Evolutionary conservation across 1,284 basidiomycete species (phyloP).

Genomic region (Irpex sp.): DNA sequence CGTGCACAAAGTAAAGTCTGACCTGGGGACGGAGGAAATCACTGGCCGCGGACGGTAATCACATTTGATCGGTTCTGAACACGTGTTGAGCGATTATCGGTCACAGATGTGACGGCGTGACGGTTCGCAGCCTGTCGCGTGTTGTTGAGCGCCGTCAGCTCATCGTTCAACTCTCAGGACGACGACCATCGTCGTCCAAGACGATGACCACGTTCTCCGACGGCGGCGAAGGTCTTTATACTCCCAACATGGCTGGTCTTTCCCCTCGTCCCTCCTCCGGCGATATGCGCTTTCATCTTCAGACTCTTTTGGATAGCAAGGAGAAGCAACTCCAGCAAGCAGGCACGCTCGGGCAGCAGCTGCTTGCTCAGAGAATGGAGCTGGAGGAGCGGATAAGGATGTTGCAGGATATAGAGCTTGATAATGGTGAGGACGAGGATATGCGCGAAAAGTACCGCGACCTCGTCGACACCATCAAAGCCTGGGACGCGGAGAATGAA

Average conservation of each 20-base stretch:
- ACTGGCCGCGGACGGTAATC: neutral
- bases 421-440: conserved; percentile 57
- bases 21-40: neutral
- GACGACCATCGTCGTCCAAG: conserved; percentile 16
- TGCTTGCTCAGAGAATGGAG: conserved; percentile 88
- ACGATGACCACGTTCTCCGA: conserved; percentile 35
- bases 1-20: too few relatives aligned
- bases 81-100: neutral
- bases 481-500: conserved; percentile 85
- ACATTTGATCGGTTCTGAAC: neutral
- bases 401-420: conserved; percentile 65
- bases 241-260: conserved; percentile 17
- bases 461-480: conserved; percentile 71
- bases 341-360: conserved; percentile 85
- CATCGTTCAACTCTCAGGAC: conserved; percentile 21
- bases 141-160: conserved; percentile 7
- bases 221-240: conserved; percentile 24
- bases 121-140: conserved; percentile 1
- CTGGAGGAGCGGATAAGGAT: conserved; percentile 83
- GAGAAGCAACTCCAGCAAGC: conserved; percentile 88
- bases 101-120: conserved; percentile 3
- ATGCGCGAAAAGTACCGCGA: conserved; percentile 70
- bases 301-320: conserved; percentile 81
- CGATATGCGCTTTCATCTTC: conserved; percentile 74
- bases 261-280: conserved; percentile 36